Conservation (phyloP, 352 stramenopile genomes). For the Phytopythium delawarense region DNA sequence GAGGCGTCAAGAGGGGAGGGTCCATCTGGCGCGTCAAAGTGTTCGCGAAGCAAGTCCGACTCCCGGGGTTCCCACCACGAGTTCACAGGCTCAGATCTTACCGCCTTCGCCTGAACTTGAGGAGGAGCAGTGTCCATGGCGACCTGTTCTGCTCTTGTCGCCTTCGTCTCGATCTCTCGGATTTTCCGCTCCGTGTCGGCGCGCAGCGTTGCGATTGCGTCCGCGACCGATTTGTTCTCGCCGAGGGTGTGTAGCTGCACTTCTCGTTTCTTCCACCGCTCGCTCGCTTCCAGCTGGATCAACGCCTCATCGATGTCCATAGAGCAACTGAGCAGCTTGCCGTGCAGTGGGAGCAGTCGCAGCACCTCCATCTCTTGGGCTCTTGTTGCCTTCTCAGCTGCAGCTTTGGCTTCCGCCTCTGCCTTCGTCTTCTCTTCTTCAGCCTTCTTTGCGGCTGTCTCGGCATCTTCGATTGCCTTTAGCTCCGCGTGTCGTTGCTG, state of each 20-base stretch:
- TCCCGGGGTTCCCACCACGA: conserved; percentile 4
- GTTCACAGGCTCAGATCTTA: background rate
- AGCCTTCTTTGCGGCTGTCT: conserved; percentile 20
- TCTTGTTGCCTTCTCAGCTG: conserved; percentile 23
- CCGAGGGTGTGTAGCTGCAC: background rate
- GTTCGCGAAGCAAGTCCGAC: conserved; percentile 22
- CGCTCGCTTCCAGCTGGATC: conserved; percentile 28
- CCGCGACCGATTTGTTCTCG: conserved; percentile 5
- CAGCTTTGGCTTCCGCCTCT: conserved; percentile 31
- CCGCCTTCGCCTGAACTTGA: background rate
- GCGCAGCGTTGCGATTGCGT: conserved; percentile 19
- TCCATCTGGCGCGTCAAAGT: conserved; percentile 9
- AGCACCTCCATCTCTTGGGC: conserved; percentile 40
- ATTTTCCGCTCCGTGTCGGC: conserved; percentile 18
- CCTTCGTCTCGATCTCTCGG: conserved; percentile 28
- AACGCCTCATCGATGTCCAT: conserved; percentile 43
- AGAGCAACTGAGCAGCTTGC: conserved; percentile 36
- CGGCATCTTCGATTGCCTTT: conserved; percentile 23
- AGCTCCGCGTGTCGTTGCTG: conserved; percentile 28
- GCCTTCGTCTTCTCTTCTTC: conserved; percentile 42
- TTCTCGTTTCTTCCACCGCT: background rate
- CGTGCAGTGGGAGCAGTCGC: conserved; percentile 35
- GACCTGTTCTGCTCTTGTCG: background rate
- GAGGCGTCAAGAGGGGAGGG: too few relatives aligned
- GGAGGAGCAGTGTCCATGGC: background rate